Percentiles rank a stretch among this genome's conserved stretches.
phyloP scores from a whole-genome alignment of 495 filamentous ascomycete genomes.

The Talaromyces stipitatus region DNA sequence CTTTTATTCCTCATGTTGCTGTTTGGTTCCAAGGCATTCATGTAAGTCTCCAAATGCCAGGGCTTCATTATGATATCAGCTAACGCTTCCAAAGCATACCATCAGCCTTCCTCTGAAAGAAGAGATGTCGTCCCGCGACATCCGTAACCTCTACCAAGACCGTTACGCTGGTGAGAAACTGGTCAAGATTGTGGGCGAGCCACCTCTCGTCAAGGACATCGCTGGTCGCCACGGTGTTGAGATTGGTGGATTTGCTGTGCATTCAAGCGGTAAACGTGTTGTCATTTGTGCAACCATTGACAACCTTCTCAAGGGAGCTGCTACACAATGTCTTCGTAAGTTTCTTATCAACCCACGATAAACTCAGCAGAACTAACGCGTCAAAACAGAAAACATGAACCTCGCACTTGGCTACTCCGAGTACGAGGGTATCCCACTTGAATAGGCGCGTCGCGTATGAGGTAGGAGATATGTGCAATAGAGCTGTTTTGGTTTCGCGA shows the following conservation, averaged over 20 bases:
- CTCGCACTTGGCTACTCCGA: constrained; percentile 86
- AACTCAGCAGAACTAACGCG: not conserved
- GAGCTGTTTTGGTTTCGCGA: not conserved
- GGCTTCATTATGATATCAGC: not conserved
- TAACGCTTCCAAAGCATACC: constrained; percentile 50
- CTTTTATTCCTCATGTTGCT: constrained; percentile 92
- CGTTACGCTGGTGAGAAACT: constrained; percentile 92
- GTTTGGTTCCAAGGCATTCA: constrained; percentile 97
- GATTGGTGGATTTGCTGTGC: constrained; percentile 90
- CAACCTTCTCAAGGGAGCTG: constrained; percentile 93
- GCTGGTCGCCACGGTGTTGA: constrained; percentile 86
- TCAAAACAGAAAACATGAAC: constrained; percentile 82
- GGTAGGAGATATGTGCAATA: not conserved
- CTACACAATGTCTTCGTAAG: constrained; percentile 90
- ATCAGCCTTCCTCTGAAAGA: constrained; percentile 82
- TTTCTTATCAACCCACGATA: constrained; percentile 12
- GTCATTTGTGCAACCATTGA: constrained; percentile 98
- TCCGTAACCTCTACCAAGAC: constrained; percentile 92
- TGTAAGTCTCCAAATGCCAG: constrained; percentile 21
- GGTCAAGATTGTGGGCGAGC: constrained; percentile 84
- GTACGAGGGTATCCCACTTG: constrained; percentile 81
- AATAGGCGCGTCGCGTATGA: constrained; percentile 23
- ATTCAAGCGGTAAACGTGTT: constrained; percentile 78
- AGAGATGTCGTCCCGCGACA: constrained; percentile 81
- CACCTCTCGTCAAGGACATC: constrained; percentile 82